phyloP scores from a whole-genome alignment of 768 basidiomycete genomes.

The Suillus bovinus region DNA sequence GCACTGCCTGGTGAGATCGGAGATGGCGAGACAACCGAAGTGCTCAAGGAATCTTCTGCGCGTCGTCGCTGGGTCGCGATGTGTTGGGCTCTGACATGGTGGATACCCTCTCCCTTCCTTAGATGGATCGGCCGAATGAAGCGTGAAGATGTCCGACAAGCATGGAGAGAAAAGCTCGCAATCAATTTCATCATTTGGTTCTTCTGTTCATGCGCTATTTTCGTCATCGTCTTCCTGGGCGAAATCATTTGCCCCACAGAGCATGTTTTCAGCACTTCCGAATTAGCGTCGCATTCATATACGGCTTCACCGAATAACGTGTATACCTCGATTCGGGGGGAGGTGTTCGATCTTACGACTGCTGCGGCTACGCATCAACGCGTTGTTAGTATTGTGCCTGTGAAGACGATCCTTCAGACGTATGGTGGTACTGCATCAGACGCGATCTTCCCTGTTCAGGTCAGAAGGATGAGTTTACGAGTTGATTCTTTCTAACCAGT shows the following conservation, averaged over 20 bases:
- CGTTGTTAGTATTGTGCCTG: constrained; percentile 69
- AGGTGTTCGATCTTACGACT: constrained; percentile 85
- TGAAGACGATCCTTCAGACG: constrained; percentile 65
- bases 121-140: constrained; percentile 87
- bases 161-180: constrained; percentile 96
- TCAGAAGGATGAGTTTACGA: constrained; percentile 29
- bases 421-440: constrained; percentile 82
- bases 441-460: constrained; percentile 92
- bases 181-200: constrained; percentile 97
- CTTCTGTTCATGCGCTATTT: constrained; percentile 82
- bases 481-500: not conserved
- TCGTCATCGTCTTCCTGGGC: constrained; percentile 90
- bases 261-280: constrained; percentile 81
- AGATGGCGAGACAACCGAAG: constrained; percentile 87
- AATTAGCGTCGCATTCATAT: constrained; percentile 73
- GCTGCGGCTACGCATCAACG: constrained; percentile 68
- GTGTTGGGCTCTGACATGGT: constrained; percentile 90
- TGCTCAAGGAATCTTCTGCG: constrained; percentile 78
- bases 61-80: constrained; percentile 86
- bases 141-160: constrained; percentile 88
- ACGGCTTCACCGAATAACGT: constrained; percentile 69
- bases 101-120: constrained; percentile 77
- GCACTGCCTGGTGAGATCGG: constrained; percentile 80
- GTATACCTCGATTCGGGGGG: constrained; percentile 84
- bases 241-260: constrained; percentile 91